phyloP scores from a whole-genome alignment of 75 land plant genomes.

The Ceratopteris richardii region DNA sequence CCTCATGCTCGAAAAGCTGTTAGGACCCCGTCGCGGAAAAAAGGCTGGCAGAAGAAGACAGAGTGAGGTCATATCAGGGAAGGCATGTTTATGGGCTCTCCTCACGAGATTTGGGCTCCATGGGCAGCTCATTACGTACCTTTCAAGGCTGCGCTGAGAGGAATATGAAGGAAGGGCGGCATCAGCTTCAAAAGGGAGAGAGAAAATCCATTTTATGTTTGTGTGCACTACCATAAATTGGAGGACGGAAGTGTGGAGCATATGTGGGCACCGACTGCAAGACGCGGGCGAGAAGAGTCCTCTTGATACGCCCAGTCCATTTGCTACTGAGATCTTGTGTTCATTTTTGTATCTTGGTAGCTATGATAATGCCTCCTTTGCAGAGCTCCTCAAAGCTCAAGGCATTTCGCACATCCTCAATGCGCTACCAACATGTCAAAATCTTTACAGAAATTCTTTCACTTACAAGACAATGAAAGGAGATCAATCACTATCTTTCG shows the following conservation, averaged over 20 bases:
- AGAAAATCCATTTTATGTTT: constrained; percentile 87
- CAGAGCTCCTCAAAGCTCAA: constrained; percentile 87
- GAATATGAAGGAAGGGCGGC: constrained; percentile 46
- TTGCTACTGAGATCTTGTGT: constrained; percentile 72
- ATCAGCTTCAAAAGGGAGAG: constrained; percentile 95
- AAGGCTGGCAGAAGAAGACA: too few species aligned
- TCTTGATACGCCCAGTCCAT: constrained; percentile 48
- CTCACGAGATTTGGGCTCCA: too few species aligned
- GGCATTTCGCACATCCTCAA: constrained; percentile 75
- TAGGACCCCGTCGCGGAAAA: too few species aligned
- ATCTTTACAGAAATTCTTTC: too few species aligned
- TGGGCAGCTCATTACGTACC: too few species aligned
- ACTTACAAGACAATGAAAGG: too few species aligned
- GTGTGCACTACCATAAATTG: constrained; percentile 93
- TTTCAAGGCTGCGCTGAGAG: too few species aligned
- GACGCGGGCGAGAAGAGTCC: constrained; percentile 32
- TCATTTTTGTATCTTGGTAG: constrained; percentile 81
- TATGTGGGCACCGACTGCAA: constrained; percentile 81
- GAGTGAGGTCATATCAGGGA: too few species aligned
- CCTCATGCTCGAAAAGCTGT: too few species aligned
- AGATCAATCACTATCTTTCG: too few species aligned
- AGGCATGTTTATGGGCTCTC: too few species aligned
- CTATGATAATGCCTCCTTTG: constrained; percentile 88
- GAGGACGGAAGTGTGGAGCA: constrained; percentile 95
- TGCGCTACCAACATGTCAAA: too few species aligned